Evolutionary conservation across 169 alveolate species (phyloP).

Genomic region (Theileria parva): DNA sequence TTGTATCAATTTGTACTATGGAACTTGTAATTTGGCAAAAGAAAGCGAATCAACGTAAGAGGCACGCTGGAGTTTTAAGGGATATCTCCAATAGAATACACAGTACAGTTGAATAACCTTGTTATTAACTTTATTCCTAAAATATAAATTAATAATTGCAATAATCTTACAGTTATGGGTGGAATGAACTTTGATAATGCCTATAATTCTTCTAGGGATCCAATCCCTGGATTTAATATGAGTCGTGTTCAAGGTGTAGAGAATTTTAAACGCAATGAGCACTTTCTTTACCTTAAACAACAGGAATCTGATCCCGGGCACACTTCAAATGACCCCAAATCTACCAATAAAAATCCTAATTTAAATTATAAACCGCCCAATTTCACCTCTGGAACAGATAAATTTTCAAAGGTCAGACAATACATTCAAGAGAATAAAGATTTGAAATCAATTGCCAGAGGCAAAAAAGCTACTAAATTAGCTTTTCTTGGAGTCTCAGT

Average conservation of each 20-base stretch:
- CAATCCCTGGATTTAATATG: constrained; percentile 49
- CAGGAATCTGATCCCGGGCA: constrained; percentile 12
- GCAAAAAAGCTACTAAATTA: constrained; percentile 8
- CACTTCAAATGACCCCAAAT: not conserved
- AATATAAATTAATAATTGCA: no score
- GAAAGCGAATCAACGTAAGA: constrained; percentile 41
- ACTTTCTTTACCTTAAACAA: constrained; percentile 58
- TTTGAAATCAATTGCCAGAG: constrained; percentile 20
- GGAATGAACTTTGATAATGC: constrained; percentile 43
- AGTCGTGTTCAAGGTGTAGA: constrained; percentile 50
- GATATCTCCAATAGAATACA: constrained; percentile 45
- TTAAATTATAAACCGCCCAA: not conserved
- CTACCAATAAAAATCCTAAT: not conserved
- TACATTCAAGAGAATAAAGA: constrained; percentile 17
- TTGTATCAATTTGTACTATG: constrained; percentile 10
- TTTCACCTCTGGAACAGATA: not conserved
- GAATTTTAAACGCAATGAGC: constrained; percentile 61
- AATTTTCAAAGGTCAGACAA: constrained; percentile 10
- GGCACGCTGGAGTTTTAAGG: constrained; percentile 62
- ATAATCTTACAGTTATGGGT: not conserved
- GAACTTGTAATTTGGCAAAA: constrained; percentile 58
- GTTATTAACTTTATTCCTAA: no score
- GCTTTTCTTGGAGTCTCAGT: constrained; percentile 28
- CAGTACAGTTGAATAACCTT: no score
- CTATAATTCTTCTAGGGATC: constrained; percentile 56